Conservation (phyloP, 2,329 filamentous ascomycete genomes). For the Cercospora zeae-maydis region DNA sequence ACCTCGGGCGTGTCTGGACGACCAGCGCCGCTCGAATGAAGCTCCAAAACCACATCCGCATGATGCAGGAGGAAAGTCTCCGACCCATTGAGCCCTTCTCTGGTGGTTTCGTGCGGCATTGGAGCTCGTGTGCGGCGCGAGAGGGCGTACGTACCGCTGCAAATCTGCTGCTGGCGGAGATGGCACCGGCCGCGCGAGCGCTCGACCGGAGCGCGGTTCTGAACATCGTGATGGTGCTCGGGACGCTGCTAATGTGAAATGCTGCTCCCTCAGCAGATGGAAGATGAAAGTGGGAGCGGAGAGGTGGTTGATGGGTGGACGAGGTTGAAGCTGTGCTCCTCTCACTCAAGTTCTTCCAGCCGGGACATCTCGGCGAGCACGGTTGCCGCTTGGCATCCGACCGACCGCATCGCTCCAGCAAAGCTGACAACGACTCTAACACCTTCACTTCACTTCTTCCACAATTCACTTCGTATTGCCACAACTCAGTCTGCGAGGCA, state of each 20-base stretch:
- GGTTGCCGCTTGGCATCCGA: not conserved
- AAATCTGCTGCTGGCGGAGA: slow-evolving; percentile 88
- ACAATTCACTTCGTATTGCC: not conserved
- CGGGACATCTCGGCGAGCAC: slow-evolving; percentile 2
- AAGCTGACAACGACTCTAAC: not conserved
- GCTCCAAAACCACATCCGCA: slow-evolving; percentile 35
- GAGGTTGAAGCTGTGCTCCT: slow-evolving; percentile 14
- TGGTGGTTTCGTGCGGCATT: slow-evolving; percentile 36
- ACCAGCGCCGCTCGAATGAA: slow-evolving; percentile 38
- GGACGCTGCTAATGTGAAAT: slow-evolving; percentile 38
- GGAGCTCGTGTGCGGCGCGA: slow-evolving; percentile 44
- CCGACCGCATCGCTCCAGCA: slow-evolving; percentile 1
- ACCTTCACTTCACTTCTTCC: slow-evolving; percentile 9
- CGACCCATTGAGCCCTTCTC: slow-evolving; percentile 38
- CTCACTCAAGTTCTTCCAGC: slow-evolving; percentile 8
- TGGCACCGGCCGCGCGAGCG: slow-evolving; percentile 87
- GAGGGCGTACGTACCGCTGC: slow-evolving; percentile 73
- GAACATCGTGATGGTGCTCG: slow-evolving; percentile 67
- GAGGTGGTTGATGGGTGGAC: slow-evolving; percentile 25
- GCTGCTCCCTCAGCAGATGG: slow-evolving; percentile 33
- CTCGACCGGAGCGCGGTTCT: slow-evolving; percentile 97
- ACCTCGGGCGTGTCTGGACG: slow-evolving; percentile 25
- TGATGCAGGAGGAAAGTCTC: slow-evolving; percentile 42
- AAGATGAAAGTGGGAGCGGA: slow-evolving; percentile 26
- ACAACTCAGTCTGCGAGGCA: not conserved